Base-by-base conservation (phyloP, 208 protist genomes). In the Balamuthia mandrillaris region DNA sequence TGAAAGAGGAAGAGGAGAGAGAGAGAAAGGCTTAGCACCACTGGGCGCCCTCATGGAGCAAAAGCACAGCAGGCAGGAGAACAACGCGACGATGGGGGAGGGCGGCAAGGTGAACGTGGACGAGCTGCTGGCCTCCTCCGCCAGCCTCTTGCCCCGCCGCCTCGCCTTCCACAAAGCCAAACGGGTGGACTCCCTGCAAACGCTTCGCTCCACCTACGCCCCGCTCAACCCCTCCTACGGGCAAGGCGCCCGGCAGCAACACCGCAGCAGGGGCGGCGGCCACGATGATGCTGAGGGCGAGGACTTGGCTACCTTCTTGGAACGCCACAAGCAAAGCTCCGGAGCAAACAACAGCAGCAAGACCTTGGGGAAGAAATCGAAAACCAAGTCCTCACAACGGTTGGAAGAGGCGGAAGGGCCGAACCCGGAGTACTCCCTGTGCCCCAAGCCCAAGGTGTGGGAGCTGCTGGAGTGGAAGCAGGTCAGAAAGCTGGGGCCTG, bases 401-500 rank as follows among this genome's bases (percentile, higher is more conserved):
- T 35, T 82, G 16, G 49, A 82, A 29, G 74, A 82, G 24, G 74
- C 74, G 3, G 63, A 45, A 5, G 31, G 58, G 12, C 54, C 74
- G 5, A 39, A 39, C 10, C 74, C 74, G 35, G 49, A 82, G 74
- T 65, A 77, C 41, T 61, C 24, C 45, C 63, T 85, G 12, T 85
- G 42, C n/a, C 33, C 79, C 3, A 85, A 70, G 56, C 44, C 51
- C 24, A 85, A 85, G 37, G 41, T 85, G 14, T 45, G 58, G 27
- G 18, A 27, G 2, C 27, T 75, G 31, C 79, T 85, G 29, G 4
- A 54, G 29, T 85, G 79, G 79, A 44, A 12, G n/a, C 31, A 85
- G 18, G 44, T 47, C n/a, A 70, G 29, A 21, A 2, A 18, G 7
- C 86, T 93, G 54, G 90, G 90, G 18, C 47, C 85, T 3, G 92